These are phyloP conservation scores for Gnaphalium uliginosum DNA, from an alignment of 129 eudicot species.

Conservation along the genomic window DNA sequence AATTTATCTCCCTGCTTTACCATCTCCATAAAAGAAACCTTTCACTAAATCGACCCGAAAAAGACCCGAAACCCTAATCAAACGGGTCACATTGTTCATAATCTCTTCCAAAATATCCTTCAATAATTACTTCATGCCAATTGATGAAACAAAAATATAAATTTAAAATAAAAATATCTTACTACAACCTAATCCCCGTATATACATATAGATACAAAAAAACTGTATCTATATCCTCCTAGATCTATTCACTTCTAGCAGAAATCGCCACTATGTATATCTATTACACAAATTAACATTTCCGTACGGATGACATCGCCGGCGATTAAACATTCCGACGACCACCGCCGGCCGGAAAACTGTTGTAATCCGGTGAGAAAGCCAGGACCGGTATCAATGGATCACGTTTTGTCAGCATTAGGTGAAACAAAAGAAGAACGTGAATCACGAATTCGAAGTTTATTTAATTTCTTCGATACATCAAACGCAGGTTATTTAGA, in stretches of 20 bases:
- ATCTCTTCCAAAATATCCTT: constrained; percentile 18
- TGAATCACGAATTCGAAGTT: constrained; percentile 64
- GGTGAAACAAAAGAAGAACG: constrained; percentile 86
- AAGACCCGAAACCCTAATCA: background rate
- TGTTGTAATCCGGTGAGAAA: constrained; percentile 71
- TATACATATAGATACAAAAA: background rate
- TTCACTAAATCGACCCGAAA: background rate
- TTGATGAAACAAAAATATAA: background rate
- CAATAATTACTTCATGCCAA: constrained; percentile 16
- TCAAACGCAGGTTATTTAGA: constrained; percentile 71
- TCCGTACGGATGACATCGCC: constrained; percentile 41
- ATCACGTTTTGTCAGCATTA: constrained; percentile 77
- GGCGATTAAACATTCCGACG: constrained; percentile 19
- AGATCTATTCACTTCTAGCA: background rate
- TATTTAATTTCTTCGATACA: constrained; percentile 75
- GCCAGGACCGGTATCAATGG: constrained; percentile 69
- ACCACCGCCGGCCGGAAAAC: constrained; percentile 23
- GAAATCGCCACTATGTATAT: constrained; percentile 18
- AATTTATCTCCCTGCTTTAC: constrained; percentile 3
- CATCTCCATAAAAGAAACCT: constrained; percentile 6
- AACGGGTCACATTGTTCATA: constrained; percentile 26
- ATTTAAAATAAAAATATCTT: no score
- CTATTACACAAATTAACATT: constrained; percentile 22
- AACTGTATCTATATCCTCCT: background rate
- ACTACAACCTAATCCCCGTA: background rate